Evolutionary conservation across 1,284 basidiomycete species (phyloP), one percentile per base, ranked within the genome.

Genomic region (Inonotus hispidus): DNA sequence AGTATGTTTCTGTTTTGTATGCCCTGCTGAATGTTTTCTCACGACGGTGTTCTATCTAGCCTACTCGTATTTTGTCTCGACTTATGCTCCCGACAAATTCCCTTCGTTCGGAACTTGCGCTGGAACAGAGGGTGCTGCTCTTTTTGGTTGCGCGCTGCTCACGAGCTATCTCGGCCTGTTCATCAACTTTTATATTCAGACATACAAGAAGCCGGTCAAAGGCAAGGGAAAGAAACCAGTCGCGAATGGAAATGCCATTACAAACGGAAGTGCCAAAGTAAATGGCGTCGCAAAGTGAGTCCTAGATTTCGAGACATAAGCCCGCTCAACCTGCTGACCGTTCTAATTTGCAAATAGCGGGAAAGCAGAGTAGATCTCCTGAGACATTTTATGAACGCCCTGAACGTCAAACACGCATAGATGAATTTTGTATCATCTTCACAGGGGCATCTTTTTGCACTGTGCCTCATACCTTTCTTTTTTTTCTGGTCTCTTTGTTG

Each of bases 131-230:
- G 76, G 78, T 21, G 92, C 96, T 60, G 97, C 96, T 1, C 65
- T 93, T 64, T 92, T 96, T 59, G 97, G 96, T 58, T 95, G 95
- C 72, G 83, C 73, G 16, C 82, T 99, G 62, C 81, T 99, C 67
- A 91, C 92, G 49, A 90, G 85, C 71, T 99, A 98, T 76, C 84
- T 97, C 59, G 82, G 86, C 69, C 82, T 97, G 63, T 95, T 96
- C 81, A 92, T 96, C 79, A 88, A 92, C 73, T 93, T 93, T 74
- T 93, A 92, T 75, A 82, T 92, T 68, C 83, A 87, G 71, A 92
- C 90, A 21, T 92, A 92, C 77, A 86, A 87, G 77, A 87, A 86
- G 71, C 81, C 86, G 29, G 71, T 63, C 16, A 73, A 71, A 57
- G 72, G 73, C 16, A 73, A 71, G 58, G 72, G 73, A 61, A 78